phyloP scores from a whole-genome alignment of 2,329 filamentous ascomycete species.

The Colletotrichum truncatum region DNA sequence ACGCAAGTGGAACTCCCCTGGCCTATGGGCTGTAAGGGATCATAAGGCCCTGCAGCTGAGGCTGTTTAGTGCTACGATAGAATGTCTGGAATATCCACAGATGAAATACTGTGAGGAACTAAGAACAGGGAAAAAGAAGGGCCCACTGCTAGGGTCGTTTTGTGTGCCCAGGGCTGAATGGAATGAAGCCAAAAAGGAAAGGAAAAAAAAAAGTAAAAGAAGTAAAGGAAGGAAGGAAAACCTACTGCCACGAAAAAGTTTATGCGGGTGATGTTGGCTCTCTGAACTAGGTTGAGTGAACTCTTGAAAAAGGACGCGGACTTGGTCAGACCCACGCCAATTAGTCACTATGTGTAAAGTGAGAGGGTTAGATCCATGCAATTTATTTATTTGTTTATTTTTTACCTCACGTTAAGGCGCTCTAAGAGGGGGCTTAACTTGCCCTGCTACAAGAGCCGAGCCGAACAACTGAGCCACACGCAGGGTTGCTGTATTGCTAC shows the following conservation, averaged over 20 bases:
- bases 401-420: neutral
- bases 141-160: neutral
- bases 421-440: neutral
- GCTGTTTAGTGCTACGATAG: neutral
- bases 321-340: too few species aligned
- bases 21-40: slow-evolving; percentile 4
- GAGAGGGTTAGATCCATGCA: neutral
- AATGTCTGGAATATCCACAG: slow-evolving; percentile 3
- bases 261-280: too few species aligned
- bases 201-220: too few species aligned
- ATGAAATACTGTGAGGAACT: slow-evolving; percentile 10
- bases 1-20: neutral
- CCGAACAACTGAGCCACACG: slow-evolving; percentile 17
- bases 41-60: neutral
- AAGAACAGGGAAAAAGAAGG: neutral
- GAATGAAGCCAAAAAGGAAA: too few species aligned
- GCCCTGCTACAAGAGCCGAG: slow-evolving; percentile 8
- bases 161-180: neutral
- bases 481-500: slow-evolving; percentile 5
- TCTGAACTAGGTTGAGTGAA: too few species aligned
- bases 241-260: too few species aligned
- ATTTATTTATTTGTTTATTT: too few species aligned
- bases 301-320: too few species aligned
- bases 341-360: too few species aligned
- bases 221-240: too few species aligned